Base-by-base conservation (phyloP, 2,329 filamentous ascomycete species). In the Beauveria varroae region DNA sequence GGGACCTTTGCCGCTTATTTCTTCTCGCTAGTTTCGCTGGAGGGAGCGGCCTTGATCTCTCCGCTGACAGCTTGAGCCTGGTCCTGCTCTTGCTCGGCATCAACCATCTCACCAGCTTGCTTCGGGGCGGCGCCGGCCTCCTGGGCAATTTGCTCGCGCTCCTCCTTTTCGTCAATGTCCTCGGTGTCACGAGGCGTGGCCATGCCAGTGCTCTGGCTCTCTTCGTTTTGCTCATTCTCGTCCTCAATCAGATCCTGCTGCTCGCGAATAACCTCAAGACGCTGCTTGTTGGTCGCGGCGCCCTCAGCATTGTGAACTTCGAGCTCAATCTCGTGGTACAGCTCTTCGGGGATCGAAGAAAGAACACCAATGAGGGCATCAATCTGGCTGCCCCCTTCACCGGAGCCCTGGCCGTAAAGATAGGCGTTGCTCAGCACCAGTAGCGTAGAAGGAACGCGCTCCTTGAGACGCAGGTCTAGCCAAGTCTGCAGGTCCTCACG, bases 301-400 rank as follows among this genome's bases (percentile, higher is more conserved):
- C 95, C 95, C 78, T 99, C 95, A 54, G 93, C 93, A 64, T 88
- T 96, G 81, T 97, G 91, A 10, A 99, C 92, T 78, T 99, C 95
- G 37, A 99, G 88, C 77, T 98, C 95, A 65, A 99, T 97, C 80
- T 99, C 95, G 81, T 99, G 95, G 90, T 96, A 99, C 46, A 99
- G 83, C 75, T 99, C 95, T 76, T 99, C 95, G 3, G 95, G 95
- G 64, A 99, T 98, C 63, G 90, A 93, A 46, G 91, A 96, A 46
- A 99, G 81, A 5, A 99, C 95, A 60, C 92, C 90, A 63, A 93
- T 91, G 54, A 99, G 84, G 0, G 95, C 92, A 67, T 97, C 93
- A 63, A 99, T 92, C 78, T 98, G 93, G 64, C 86, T 90, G 37
- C 89, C 86, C 69, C 95, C 90, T 70, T 96, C 91, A 54, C 93